Evolutionary conservation across 352 stramenopile species (phyloP), one percentile per base, ranked within the genome.

Genomic region (Thalassiosira livingstoniorum): DNA sequence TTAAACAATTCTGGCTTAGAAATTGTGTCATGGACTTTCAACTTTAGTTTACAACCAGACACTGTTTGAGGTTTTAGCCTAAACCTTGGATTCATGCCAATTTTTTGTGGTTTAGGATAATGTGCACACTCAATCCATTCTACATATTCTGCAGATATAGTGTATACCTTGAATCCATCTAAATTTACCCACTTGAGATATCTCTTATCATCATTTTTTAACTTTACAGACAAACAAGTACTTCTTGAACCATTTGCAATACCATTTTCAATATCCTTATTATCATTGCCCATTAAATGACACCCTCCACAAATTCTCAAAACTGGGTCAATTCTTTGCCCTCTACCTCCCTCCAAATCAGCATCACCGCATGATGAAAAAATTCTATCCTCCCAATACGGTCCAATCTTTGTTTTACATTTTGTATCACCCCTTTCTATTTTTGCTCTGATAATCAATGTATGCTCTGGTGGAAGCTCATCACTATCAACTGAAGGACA

Each of bases 61-160:
- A n/a, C n/a, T n/a, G 29, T 62, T 45, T 73, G 60, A 13, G 51
- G 15, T 47, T 18, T 47, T 2, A 73, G 29, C n/a, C 29, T 58
- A 29, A 61, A 61, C 4, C 43, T 51, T 62, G 34, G 25, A 18
- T 60, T 42, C 21, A 4, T 62, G 23, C n/a, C 4, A 62, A 58
- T 32, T 62, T 62, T 61, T 4, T 73, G 25, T 2, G 32, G 27
- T 42, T 55, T 55, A n/a, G 42, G 62, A 71, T 32, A 42, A 55
- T 75, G 64, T 42, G 68, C 74, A 31, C 42, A 82, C 43, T 75
- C 53, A 27, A 82, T 69, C 31, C 67, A 76, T 43, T 65, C 34
- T 10, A 75, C 53, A 47, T 82, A 51, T 31, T 45, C 29, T 2
- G 58, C 51, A 47, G 43, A 60, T 15, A 66, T 62, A 23, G 43